Percentiles rank a stretch among this genome's conserved stretches.
phyloP scores from a whole-genome alignment of 2,329 filamentous ascomycete genomes.

The Curvularia eragrostidis region DNA sequence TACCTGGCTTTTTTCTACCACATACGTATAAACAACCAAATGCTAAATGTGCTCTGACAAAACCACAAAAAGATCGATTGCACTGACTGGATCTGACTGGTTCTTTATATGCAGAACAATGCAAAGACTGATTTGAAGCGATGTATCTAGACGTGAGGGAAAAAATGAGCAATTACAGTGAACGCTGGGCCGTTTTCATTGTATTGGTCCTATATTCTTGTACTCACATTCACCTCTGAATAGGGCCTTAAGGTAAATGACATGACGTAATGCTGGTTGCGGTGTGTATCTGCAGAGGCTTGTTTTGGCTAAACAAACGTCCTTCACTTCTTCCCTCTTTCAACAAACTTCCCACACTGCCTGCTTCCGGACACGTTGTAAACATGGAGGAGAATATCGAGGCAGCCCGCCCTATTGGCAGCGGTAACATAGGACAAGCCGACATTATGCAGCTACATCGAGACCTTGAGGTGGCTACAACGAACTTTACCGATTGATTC shows the following conservation, averaged over 20 bases:
- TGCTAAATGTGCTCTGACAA: too few relatives aligned
- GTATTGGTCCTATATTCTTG: background rate
- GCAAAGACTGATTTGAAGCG: background rate
- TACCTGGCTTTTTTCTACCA: too few relatives aligned
- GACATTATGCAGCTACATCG: background rate
- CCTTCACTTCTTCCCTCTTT: background rate
- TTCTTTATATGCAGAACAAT: too few relatives aligned
- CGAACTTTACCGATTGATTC: too few relatives aligned
- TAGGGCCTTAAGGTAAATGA: background rate
- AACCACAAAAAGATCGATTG: too few relatives aligned
- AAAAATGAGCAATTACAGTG: background rate
- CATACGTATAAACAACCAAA: too few relatives aligned
- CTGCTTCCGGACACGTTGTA: background rate
- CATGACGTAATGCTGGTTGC: background rate
- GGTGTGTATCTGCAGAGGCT: background rate
- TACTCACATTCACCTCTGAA: background rate
- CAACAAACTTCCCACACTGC: background rate
- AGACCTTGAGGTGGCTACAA: background rate
- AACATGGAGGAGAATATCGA: background rate
- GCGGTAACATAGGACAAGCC: background rate
- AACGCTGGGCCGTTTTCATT: background rate
- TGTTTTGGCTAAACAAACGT: background rate
- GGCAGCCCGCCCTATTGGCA: background rate
- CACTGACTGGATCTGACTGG: too few relatives aligned
- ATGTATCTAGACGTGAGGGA: background rate